Base-by-base conservation (phyloP, 2,329 filamentous ascomycete species). In the Aspergillus calidoustus region DNA sequence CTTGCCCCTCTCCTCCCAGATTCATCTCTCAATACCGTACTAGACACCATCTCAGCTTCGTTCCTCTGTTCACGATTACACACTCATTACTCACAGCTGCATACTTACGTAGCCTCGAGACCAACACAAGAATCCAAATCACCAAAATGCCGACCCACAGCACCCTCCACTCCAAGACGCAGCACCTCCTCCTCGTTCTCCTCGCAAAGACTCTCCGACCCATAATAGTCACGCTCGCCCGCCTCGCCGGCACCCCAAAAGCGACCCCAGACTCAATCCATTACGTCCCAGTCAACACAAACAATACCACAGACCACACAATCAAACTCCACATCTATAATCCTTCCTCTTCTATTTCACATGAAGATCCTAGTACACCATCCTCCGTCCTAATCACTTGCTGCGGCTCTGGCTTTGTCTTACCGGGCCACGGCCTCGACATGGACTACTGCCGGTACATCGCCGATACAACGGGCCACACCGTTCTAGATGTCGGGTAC, bases 401-500 rank as follows among this genome's bases (percentile, higher is more conserved):
- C 47, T 72, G 72, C 55, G 73, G 72, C 23, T 71, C 69, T 53
- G 72, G 71, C 13, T 74, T 74, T 60, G 65, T 71, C 25, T 62
- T 76, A n/a, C 67, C 55, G 5, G 66, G 66, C 4, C 71, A 71
- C 34, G 73, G 74, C 22, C 60, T 59, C 13, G 74, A 74, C 54
- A 68, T 71, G 51, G 62, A 69, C 25, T 76, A 68, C 59, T 72
- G 68, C 54, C 67, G 62, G 4, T 63, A 55, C n/a, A 64, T 76
- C 41, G 62, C 67, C 38, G 9, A 61, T 4, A 28, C 62, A 4
- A 69, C 72, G 0, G 41, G 53, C 11, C 71, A 71, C 64, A 69
- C 68, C 4, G 72, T 79, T 4, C 64, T 79, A 7, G 77, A 81
- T 61, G 65, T 74, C 4, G 59, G 72, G 7, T 80, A 80, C 65